Percentiles rank a stretch among this genome's conserved stretches.
phyloP scores from a whole-genome alignment of 2,329 filamentous ascomycete genomes.

The Penicillium sp. region DNA sequence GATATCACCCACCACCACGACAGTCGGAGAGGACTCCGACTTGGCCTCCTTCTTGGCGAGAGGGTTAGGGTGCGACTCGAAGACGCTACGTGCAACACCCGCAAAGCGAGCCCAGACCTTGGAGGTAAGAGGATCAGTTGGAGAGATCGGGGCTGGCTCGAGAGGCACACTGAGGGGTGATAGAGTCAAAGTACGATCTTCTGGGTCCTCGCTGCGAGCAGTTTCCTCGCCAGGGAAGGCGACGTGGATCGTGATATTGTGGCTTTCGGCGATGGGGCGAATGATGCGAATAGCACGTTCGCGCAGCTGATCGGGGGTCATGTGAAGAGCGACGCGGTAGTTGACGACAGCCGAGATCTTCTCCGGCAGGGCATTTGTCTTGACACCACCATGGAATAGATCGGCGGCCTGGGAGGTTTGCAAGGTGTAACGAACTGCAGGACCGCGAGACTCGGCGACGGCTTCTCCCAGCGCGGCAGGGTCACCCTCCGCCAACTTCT shows the following conservation, averaged over 20 bases:
- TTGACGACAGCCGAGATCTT: slow-evolving; percentile 58
- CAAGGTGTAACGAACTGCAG: slow-evolving; percentile 56
- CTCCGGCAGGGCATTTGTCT: slow-evolving; percentile 63
- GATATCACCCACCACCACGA: slow-evolving; percentile 50
- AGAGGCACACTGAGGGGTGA: slow-evolving; percentile 34
- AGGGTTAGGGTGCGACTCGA: slow-evolving; percentile 37
- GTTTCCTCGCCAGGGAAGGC: slow-evolving; percentile 46
- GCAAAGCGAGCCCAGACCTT: slow-evolving; percentile 43
- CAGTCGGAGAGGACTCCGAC: slow-evolving; percentile 28
- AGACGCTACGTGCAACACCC: slow-evolving; percentile 46
- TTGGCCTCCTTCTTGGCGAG: slow-evolving; percentile 32
- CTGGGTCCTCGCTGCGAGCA: slow-evolving; percentile 11
- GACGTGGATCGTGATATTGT: slow-evolving; percentile 51
- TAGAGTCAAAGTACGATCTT: slow-evolving; percentile 36
- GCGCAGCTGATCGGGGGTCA: slow-evolving; percentile 53
- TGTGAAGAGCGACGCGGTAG: slow-evolving; percentile 61
- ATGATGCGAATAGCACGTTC: slow-evolving; percentile 53
- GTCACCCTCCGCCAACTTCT: slow-evolving; percentile 52
- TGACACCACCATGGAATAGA: slow-evolving; percentile 59
- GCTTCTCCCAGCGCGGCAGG: slow-evolving; percentile 46
- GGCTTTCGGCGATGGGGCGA: slow-evolving; percentile 52
- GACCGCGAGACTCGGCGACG: slow-evolving; percentile 44
- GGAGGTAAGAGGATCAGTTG: slow-evolving; percentile 34
- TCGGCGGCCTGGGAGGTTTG: slow-evolving; percentile 63
- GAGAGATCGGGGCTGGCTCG: slow-evolving; percentile 39